phyloP scores from a whole-genome alignment of 768 basidiomycete species.

The Russula griseocarnosa region DNA sequence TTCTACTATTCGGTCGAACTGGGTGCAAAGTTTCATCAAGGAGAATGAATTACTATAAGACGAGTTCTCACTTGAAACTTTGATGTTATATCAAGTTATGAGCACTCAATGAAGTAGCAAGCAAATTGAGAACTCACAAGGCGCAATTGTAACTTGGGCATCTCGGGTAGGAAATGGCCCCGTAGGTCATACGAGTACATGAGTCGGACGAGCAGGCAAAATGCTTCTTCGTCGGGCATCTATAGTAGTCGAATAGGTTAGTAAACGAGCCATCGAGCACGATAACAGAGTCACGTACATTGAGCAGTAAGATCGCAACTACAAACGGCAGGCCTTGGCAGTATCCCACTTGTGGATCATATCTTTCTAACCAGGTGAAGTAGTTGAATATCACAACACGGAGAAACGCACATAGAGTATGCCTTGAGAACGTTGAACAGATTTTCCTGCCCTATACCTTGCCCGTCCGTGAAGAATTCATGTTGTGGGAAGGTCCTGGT shows the following conservation, averaged over 20 bases:
- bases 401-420: constrained; percentile 71
- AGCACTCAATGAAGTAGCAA: neutral
- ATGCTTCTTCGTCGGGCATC: constrained; percentile 99
- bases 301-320: constrained; percentile 87
- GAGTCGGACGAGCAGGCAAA: constrained; percentile 87
- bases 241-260: constrained; percentile 33
- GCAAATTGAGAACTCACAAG: constrained; percentile 50
- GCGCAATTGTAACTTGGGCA: constrained; percentile 94
- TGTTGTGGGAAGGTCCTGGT: constrained; percentile 92
- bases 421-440: constrained; percentile 97
- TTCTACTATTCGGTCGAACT: constrained; percentile 94
- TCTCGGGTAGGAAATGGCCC: constrained; percentile 97
- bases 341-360: constrained; percentile 93
- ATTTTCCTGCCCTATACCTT: constrained; percentile 95
- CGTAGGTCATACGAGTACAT: constrained; percentile 97
- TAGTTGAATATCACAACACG: neutral
- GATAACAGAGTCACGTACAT: constrained; percentile 48
- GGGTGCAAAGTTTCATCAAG: constrained; percentile 20
- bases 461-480: constrained; percentile 90
- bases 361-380: constrained; percentile 42
- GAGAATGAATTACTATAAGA: neutral
- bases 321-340: constrained; percentile 97
- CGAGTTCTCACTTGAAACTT: constrained; percentile 54
- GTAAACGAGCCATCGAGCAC: neutral
- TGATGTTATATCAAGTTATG: neutral